phyloP scores from a whole-genome alignment of 1,284 basidiomycete species.

The Sphagnurus paluster region DNA sequence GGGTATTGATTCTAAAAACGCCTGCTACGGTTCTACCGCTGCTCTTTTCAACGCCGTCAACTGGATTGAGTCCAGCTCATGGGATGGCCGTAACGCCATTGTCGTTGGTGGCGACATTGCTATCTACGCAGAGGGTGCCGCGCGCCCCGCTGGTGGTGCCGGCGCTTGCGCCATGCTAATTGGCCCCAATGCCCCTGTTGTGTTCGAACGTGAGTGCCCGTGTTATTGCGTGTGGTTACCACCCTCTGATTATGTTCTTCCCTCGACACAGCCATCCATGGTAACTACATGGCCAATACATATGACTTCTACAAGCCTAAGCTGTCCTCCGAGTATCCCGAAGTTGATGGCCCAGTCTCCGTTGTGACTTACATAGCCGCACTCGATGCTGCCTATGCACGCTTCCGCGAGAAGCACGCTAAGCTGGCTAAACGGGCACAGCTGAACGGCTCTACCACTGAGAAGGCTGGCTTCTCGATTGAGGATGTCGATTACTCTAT shows the following conservation, averaged over 20 bases:
- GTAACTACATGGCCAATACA: constrained; percentile 96
- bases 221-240: constrained; percentile 12
- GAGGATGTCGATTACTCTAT: constrained; percentile 87
- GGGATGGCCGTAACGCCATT: constrained; percentile 98
- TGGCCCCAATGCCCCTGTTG: constrained; percentile 93
- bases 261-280: constrained; percentile 80
- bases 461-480: constrained; percentile 61
- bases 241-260: constrained; percentile 4
- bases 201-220: constrained; percentile 84
- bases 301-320: constrained; percentile 99
- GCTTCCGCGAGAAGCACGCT: constrained; percentile 84
- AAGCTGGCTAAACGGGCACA: constrained; percentile 51
- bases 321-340: constrained; percentile 91
- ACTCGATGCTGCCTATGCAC: constrained; percentile 87
- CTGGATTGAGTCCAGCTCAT: constrained; percentile 96
- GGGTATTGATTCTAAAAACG: constrained; percentile 99
- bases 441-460: constrained; percentile 33
- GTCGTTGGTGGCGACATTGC: constrained; percentile 98
- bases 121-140: constrained; percentile 95
- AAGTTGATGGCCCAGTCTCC: constrained; percentile 96
- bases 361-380: constrained; percentile 95
- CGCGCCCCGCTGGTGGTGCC: constrained; percentile 95
- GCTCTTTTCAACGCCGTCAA: constrained; percentile 97
- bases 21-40: constrained; percentile 98
- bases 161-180: constrained; percentile 95